A percentile compares a stretch with the other conserved stretches of the same genome.
Evolutionary conservation across 2,329 filamentous ascomycete species (phyloP).

Genomic region (Berkeleyomyces rouxiae): DNA sequence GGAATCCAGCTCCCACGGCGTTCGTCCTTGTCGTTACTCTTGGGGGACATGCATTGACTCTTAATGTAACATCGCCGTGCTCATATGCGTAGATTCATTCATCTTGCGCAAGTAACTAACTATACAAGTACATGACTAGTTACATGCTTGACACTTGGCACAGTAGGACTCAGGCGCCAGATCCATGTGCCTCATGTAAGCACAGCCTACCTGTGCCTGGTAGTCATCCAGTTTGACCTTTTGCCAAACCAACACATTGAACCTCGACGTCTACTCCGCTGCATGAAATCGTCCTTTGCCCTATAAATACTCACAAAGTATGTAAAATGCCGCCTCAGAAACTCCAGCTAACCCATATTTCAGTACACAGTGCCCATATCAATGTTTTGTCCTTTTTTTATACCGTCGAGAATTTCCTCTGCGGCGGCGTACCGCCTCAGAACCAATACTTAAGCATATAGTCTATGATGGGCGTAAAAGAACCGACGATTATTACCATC

Average conservation of each 20-base stretch:
- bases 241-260: neutral
- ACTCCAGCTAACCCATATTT: neutral
- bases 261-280: neutral
- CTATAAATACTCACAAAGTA: neutral
- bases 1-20: too few relatives aligned
- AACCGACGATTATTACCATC: slow-evolving; percentile 7
- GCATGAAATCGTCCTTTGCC: neutral
- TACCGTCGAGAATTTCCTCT: neutral
- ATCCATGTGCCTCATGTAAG: too few relatives aligned
- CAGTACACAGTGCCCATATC: neutral
- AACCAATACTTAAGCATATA: slow-evolving; percentile 14
- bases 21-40: too few relatives aligned
- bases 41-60: too few relatives aligned
- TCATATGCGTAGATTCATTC: too few relatives aligned
- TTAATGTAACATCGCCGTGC: too few relatives aligned
- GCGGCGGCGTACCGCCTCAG: neutral
- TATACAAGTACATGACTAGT: neutral
- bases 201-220: too few relatives aligned
- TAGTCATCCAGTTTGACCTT: neutral
- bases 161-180: too few relatives aligned
- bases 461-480: slow-evolving; percentile 11
- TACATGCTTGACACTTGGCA: too few relatives aligned
- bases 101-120: neutral
- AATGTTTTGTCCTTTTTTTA: neutral
- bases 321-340: neutral